phyloP scores from a whole-genome alignment of 202 grass and related monocot genomes.

The Carex arenaria region DNA sequence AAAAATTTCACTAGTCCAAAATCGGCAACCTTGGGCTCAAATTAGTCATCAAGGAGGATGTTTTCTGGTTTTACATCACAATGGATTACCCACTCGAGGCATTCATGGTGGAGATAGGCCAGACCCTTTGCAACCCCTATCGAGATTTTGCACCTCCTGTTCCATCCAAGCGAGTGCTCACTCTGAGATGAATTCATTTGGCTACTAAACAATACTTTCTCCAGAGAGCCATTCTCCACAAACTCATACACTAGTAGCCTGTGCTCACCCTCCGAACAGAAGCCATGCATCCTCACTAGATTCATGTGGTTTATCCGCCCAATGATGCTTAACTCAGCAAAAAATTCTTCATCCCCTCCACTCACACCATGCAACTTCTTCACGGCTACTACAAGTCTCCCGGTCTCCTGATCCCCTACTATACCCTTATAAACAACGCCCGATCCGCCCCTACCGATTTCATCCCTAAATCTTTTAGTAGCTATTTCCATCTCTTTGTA shows the following conservation, averaged over 20 bases:
- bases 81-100: conserved; percentile 51
- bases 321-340: conserved; percentile 39
- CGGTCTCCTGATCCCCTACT: too few relatives aligned
- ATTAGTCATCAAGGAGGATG: conserved; percentile 42
- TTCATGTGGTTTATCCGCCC: conserved; percentile 59
- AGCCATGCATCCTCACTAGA: conserved; percentile 38
- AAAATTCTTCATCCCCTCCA: conserved; percentile 43
- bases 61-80: conserved; percentile 67
- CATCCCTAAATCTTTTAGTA: conserved; percentile 31
- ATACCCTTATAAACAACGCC: conserved; percentile 43
- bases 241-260: conserved; percentile 39
- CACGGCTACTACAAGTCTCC: conserved; percentile 38
- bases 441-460: conserved; percentile 29
- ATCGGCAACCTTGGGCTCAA: conserved; percentile 50
- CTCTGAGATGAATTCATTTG: background rate
- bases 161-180: conserved; percentile 24
- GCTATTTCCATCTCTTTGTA: conserved; percentile 50
- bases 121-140: conserved; percentile 46
- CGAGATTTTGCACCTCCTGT: conserved; percentile 31
- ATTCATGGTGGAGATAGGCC: conserved; percentile 46
- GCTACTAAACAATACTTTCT: conserved; percentile 22
- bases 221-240: conserved; percentile 41
- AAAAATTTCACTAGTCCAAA: conserved; percentile 46
- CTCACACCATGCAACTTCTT: conserved; percentile 39
- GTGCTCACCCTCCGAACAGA: conserved; percentile 35